Base-by-base conservation (phyloP, 371 early-diverging fungal genomes). In the Mucor velutinosus region DNA sequence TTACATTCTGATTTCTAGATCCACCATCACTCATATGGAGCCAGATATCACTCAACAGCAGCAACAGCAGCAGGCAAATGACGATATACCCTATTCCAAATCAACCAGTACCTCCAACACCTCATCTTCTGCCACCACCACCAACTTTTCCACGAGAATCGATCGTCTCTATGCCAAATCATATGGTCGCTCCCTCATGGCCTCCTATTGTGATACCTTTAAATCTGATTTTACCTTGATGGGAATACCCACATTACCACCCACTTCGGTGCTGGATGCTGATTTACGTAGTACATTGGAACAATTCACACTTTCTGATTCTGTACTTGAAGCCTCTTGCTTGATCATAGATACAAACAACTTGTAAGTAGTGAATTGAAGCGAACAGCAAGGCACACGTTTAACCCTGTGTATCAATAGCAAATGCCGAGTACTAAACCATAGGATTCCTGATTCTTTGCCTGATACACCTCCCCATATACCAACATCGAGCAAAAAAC, bases 101-200 rank as follows among this genome's bases (percentile, higher is more conserved):
- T 17, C 60, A 15, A 60, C 43, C 15, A 51, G 21, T 14, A 51
- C 51, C 0, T 51, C 23, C 14, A 37, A 37, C 37, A 25, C 51
- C 23, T 23, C 47, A 47, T 47, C 51, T 2, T 0, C 58, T 2
- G 37, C 37, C 37, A 37, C 37, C 37, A 37, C 37, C 37, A 37
- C 14, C 14, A 37, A 37, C 37, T 1, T 14, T 51, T 23, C 35
- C 17, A 59, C 45, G 1, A 72, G 47, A 49, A 39, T 82, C 27
- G 81, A 87, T 71, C 70, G 77, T 19, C 60, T 89, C 15, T 89
- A 79, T 67, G 81, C 86, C 29, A 88, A 88, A 70, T 88, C 87
- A 8, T 89, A 87, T 61, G 90, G 88, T 8, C 80, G 90, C 51
- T 89, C 90, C 10, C 69, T 89, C 49, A 86, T 89, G 88, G 87